Evolutionary conservation across 768 basidiomycete genomes (phyloP), one percentile per base, ranked within the genome.

Genomic region (Amanita exitialis): DNA sequence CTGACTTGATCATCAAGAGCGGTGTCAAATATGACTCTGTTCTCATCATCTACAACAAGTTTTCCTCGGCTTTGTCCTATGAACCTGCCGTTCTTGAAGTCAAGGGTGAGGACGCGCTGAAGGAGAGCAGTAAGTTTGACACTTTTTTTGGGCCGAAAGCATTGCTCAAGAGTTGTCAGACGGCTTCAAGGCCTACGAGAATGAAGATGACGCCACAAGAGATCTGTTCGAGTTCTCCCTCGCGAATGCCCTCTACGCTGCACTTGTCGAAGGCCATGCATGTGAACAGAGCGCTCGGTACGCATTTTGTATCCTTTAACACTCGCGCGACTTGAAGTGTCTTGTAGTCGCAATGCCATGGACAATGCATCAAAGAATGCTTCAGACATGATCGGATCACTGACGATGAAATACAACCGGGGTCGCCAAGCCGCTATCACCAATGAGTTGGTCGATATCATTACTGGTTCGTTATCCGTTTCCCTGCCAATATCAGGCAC

Each of bases 311-410:
- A 34, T 12, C 44, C 2, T 30, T 15, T n/a, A 23, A 20, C 27
- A 20, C 32, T 32, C 10, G 28, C 27, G 6, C 18, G 23, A 38
- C 4, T 18, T 18, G 13, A 49, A 3, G 35, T 37, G 18, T 51
- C 52, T 60, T 16, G 45, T 57, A 83, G 95, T 68, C 86, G 95
- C 59, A 97, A 95, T 59, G 96, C 96, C 62, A 99, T 99, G 96
- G 96, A 98, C 80, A 98, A 92, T 64, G 95, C 95, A 44, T 92
- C 94, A 58, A 99, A 99, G 83, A 98, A 99, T 68, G 96, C 96
- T 52, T 73, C 71, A 30, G 93, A 94, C 70, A 96, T 97, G 93
- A 95, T 97, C 62, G 69, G 69, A 54, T 67, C 74, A 41, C 76
- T 97, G 45, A 86, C 87, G 67, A 86, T 96, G 86, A 79, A 95